Evolutionary conservation across 495 filamentous ascomycete genomes (phyloP).

Genomic region (Penicillium bialowiezense): DNA sequence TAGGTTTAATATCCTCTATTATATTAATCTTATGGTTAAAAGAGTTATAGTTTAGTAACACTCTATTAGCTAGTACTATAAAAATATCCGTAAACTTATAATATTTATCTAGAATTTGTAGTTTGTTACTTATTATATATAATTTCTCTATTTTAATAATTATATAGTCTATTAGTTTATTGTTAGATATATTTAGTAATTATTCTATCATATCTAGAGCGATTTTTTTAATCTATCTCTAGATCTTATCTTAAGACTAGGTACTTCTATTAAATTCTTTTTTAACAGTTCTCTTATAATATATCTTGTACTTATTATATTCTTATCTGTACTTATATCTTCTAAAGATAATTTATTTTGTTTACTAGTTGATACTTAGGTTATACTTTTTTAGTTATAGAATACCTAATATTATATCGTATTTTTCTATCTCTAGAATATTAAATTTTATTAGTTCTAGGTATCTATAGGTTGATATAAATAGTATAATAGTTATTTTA

Average conservation of each 20-base stretch:
- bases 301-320: neutral
- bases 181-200: neutral
- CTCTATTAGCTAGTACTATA: neutral
- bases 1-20: slow-evolving; percentile 2
- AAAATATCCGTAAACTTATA: slow-evolving; percentile 2
- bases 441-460: neutral
- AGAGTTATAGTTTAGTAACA: neutral
- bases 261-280: neutral
- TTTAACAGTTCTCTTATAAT: neutral
- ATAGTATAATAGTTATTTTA: neutral
- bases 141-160: neutral
- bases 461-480: neutral
- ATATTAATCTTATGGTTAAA: slow-evolving; percentile 5
- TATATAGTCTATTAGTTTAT: neutral
- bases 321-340: neutral
- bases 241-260: neutral
- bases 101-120: slow-evolving; percentile 6
- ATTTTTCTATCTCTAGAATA: neutral
- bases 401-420: neutral
- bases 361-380: neutral
- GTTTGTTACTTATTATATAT: neutral
- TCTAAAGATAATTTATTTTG: neutral
- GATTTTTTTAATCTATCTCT: neutral
- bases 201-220: neutral
- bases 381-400: neutral